Base-by-base conservation (phyloP, 140 eudicot genomes). In the Stevia rebaudiana region DNA sequence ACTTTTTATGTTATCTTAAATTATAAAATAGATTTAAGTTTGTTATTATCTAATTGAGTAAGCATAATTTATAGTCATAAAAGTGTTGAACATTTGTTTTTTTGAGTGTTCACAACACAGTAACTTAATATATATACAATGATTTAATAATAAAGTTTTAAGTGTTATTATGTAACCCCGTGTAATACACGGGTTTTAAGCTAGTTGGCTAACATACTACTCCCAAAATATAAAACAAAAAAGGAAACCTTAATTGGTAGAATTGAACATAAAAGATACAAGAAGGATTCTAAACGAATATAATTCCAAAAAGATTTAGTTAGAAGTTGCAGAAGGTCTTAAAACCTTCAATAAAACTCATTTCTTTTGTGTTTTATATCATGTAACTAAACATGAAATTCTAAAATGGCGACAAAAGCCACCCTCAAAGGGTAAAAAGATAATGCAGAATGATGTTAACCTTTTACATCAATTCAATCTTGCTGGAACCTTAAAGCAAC, bases 191-290 rank as follows among this genome's bases (percentile, higher is more conserved):
- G n/a, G n/a, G n/a, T n/a, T n/a, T n/a, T n/a, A n/a, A n/a, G n/a
- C n/a, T n/a, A n/a, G n/a, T n/a, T n/a, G n/a, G 21, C 39, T 25
- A 54, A n/a, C 61, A 54, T 28, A n/a, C 35, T 28, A 54, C 61
- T n/a, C 39, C 61, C 13, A n/a, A 54, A 54, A 28, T 36, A 35
- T 28, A 28, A 28, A 28, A 28, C 33, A 28, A 28, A 28, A 28
- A 28, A 28, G 2, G 33, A 28, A 28, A 1, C 2, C 4, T 28
- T 2, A 28, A 28, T 4, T 28, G 4, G 4, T 25, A 54, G n/a
- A 4, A 28, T n/a, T 7, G 11, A 48, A 21, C 25, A 19, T 48
- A 15, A 24, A 30, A 40, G 21, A 54, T 2, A 17, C 12, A 13
- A 28, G 12, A 25, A 28, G 37, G 28, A 54, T 25, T 13, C 41